A percentile compares a stretch with the other conserved stretches of the same genome.
These are phyloP conservation scores for Penicillium olsonii DNA, from an alignment of 2,329 filamentous ascomycete species.

Conservation along the genomic window DNA sequence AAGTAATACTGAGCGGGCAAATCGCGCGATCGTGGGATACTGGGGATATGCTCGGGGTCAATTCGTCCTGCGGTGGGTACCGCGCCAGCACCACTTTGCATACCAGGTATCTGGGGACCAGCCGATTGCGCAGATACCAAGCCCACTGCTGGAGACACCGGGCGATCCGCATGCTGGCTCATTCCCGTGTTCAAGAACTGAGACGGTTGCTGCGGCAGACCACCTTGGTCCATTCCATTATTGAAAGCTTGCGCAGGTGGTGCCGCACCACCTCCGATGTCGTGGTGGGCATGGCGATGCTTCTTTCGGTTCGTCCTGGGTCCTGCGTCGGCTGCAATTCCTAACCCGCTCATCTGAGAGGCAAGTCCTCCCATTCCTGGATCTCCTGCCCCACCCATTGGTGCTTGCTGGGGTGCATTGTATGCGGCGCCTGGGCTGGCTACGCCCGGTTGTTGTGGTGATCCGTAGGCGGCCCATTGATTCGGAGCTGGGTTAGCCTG, in stretches of 20 bases:
- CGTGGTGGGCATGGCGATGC: conserved; percentile 90
- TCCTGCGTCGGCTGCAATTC: conserved; percentile 56
- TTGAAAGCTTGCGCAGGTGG: conserved; percentile 69
- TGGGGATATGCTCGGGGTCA: conserved; percentile 89
- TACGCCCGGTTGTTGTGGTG: conserved; percentile 28
- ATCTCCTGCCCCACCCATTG: conserved; percentile 26
- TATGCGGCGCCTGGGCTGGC: conserved; percentile 30
- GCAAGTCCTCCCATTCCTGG: conserved; percentile 44
- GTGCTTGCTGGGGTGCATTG: conserved; percentile 28
- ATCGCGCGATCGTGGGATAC: conserved; percentile 83
- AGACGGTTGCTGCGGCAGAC: conserved; percentile 55
- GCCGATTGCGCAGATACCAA: conserved; percentile 22
- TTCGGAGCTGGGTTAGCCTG: conserved; percentile 37
- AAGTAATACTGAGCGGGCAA: conserved; percentile 79
- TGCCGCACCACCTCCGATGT: conserved; percentile 60
- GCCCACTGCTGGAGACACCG: conserved; percentile 31
- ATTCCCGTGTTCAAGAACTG: conserved; percentile 62
- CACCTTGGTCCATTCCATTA: conserved; percentile 65
- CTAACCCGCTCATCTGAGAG: conserved; percentile 77
- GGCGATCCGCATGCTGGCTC: conserved; percentile 37
- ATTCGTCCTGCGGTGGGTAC: conserved; percentile 72
- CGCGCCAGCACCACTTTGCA: conserved; percentile 52
- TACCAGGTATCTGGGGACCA: conserved; percentile 28
- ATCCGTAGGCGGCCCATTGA: conserved; percentile 35
- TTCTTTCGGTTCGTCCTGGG: conserved; percentile 73